phyloP scores from a whole-genome alignment of 108 stramenopile genomes.

The Bacterosira constricta region DNA sequence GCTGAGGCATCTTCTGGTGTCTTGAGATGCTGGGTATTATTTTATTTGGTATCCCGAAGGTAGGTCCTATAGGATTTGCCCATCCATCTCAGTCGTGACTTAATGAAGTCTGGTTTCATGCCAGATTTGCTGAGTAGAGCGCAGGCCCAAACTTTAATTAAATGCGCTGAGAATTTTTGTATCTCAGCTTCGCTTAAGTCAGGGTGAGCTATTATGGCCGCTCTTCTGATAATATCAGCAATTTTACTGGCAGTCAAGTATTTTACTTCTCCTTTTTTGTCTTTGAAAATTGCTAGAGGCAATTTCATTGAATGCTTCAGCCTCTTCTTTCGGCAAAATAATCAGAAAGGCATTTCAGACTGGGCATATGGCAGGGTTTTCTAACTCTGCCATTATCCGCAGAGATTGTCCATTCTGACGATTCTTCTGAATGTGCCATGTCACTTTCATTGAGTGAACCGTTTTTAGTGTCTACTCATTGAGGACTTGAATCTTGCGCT shows the following conservation, averaged over 20 bases:
- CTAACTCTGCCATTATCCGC: background rate
- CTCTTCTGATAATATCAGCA: background rate
- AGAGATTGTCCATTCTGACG: background rate
- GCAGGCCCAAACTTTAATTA: background rate
- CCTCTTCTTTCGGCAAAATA: background rate
- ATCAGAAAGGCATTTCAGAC: background rate
- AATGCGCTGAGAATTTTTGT: background rate
- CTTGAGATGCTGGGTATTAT: too few species aligned
- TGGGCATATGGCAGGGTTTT: background rate
- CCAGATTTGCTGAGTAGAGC: background rate
- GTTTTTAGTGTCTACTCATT: too few species aligned
- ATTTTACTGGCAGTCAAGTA: background rate
- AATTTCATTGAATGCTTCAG: background rate
- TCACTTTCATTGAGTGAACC: background rate
- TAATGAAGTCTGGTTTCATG: background rate
- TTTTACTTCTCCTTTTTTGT: background rate
- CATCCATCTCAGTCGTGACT: background rate
- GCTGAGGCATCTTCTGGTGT: too few species aligned
- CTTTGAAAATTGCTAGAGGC: background rate
- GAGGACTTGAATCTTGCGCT: too few species aligned
- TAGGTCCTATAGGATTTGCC: background rate
- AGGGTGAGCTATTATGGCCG: background rate
- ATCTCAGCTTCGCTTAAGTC: background rate
- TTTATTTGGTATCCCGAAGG: too few species aligned
- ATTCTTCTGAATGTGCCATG: conserved; percentile 2